phyloP scores from a whole-genome alignment of 2,329 filamentous ascomycete genomes.

The Colletotrichum echinochloae region DNA sequence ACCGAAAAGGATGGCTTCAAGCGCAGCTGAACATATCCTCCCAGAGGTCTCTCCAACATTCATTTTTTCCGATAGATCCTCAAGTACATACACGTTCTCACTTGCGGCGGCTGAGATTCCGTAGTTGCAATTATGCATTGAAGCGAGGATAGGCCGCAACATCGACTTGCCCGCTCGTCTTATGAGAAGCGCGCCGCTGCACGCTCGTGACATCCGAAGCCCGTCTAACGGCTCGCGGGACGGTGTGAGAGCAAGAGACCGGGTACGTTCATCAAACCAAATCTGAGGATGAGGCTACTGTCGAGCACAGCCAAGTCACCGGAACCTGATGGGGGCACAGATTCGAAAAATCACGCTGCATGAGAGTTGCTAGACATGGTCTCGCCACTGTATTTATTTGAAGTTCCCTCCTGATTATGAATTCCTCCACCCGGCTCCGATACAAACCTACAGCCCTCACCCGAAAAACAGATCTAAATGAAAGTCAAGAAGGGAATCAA shows the following conservation, averaged over 20 bases:
- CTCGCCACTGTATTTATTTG: not conserved
- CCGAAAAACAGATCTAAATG: constrained; percentile 16
- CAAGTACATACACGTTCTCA: constrained; percentile 45
- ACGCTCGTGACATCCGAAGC: constrained; percentile 54
- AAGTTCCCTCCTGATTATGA: not conserved
- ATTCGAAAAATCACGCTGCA: not conserved
- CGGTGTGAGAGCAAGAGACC: constrained; percentile 43
- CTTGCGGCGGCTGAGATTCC: constrained; percentile 45
- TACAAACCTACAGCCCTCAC: not conserved
- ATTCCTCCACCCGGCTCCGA: not conserved
- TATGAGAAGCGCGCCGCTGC: constrained; percentile 52
- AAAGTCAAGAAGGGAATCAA: constrained; percentile 36
- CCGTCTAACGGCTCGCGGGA: constrained; percentile 50
- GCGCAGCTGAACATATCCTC: constrained; percentile 48
- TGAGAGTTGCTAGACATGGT: not conserved
- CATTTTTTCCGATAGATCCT: constrained; percentile 48
- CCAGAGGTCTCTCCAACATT: constrained; percentile 48
- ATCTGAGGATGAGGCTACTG: constrained; percentile 34
- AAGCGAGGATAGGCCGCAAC: constrained; percentile 51
- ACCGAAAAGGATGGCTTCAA: constrained; percentile 53
- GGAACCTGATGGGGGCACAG: not conserved
- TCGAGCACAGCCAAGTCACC: not conserved
- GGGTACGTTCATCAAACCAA: constrained; percentile 52
- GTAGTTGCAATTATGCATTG: constrained; percentile 46
- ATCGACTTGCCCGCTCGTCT: constrained; percentile 58